Evolutionary conservation across 2,329 filamentous ascomycete genomes (phyloP).

Genomic region (Raffaelea arxii): DNA sequence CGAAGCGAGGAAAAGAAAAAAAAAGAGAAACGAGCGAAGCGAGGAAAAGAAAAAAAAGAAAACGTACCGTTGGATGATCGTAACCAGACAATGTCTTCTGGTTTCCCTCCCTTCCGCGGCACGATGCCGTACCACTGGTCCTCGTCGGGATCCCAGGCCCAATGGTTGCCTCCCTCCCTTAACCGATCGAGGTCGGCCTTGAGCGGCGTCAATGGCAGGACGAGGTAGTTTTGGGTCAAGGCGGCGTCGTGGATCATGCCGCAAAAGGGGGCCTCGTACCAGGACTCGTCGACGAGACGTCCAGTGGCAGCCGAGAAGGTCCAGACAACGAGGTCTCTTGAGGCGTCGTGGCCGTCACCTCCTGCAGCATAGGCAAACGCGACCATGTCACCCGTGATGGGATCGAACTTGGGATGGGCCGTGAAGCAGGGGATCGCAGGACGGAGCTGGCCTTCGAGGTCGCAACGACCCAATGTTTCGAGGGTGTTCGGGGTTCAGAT

Average conservation of each 20-base stretch:
- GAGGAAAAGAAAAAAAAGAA: conserved; percentile 2
- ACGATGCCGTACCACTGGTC: conserved; percentile 47
- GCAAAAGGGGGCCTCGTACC: conserved; percentile 39
- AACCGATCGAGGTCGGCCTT: conserved; percentile 34
- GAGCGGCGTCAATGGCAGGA: conserved; percentile 37
- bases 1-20: no score
- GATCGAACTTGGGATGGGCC: conserved; percentile 43
- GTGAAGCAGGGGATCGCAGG: conserved; percentile 36
- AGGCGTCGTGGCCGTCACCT: conserved; percentile 30
- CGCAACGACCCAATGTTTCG: conserved; percentile 38
- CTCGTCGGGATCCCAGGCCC: conserved; percentile 42
- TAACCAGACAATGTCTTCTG: conserved; percentile 43
- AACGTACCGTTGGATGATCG: conserved; percentile 37
- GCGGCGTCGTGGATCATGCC: conserved; percentile 45
- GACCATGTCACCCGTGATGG: conserved; percentile 39
- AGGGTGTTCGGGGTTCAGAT: conserved; percentile 39
- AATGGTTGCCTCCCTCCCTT: conserved; percentile 37
- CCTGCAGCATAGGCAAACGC: conserved; percentile 41
- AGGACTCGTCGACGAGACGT: conserved; percentile 33
- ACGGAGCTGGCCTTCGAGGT: conserved; percentile 43
- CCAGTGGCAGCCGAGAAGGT: conserved; percentile 31
- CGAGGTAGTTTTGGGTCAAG: conserved; percentile 35
- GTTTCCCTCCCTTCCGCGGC: conserved; percentile 36
- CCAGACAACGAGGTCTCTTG: conserved; percentile 33
- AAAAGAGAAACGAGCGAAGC: no score